A percentile compares a stretch with the other conserved stretches of the same genome.
These are phyloP conservation scores for Aspergillus saccharolyticus DNA, from an alignment of 495 filamentous ascomycete species.

Conservation along the genomic window DNA sequence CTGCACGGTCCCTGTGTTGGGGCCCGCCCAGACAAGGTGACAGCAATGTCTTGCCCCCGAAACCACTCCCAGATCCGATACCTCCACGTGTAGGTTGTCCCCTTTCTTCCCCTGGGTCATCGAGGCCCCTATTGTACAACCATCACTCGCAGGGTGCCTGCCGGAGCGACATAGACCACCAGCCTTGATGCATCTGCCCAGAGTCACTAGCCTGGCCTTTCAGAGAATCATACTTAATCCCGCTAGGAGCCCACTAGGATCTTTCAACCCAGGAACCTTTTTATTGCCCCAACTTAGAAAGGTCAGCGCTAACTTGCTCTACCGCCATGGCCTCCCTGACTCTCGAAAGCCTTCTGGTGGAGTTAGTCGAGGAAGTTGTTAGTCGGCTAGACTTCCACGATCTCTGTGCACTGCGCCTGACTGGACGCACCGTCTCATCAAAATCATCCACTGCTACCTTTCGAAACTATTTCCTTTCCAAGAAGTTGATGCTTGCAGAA, in stretches of 20 bases:
- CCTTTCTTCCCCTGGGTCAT: not conserved
- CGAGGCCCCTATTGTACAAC: not conserved
- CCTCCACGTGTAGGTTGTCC: not conserved
- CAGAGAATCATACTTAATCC: too few species aligned
- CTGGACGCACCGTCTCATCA: not conserved
- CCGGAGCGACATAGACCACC: too few species aligned
- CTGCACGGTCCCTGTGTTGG: not conserved
- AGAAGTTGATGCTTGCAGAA: not conserved
- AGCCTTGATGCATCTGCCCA: not conserved
- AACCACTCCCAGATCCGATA: slow-evolving; percentile 1
- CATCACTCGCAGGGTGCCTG: not conserved
- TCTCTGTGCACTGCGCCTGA: not conserved
- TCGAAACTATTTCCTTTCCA: not conserved
- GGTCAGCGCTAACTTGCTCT: not conserved
- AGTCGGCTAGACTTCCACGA: not conserved
- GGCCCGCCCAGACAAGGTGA: not conserved
- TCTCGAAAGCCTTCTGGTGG: not conserved
- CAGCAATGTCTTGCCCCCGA: not conserved
- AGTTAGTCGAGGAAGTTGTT: not conserved
- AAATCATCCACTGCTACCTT: not conserved
- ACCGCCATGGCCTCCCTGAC: too few species aligned
- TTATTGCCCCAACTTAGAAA: not conserved
- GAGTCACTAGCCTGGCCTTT: too few species aligned
- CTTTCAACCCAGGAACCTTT: not conserved
- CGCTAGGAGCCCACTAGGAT: not conserved